These are phyloP conservation scores for Anthracocystis panici-leucophaei DNA, from an alignment of 1,284 basidiomycete genomes.

Conservation along the genomic window DNA sequence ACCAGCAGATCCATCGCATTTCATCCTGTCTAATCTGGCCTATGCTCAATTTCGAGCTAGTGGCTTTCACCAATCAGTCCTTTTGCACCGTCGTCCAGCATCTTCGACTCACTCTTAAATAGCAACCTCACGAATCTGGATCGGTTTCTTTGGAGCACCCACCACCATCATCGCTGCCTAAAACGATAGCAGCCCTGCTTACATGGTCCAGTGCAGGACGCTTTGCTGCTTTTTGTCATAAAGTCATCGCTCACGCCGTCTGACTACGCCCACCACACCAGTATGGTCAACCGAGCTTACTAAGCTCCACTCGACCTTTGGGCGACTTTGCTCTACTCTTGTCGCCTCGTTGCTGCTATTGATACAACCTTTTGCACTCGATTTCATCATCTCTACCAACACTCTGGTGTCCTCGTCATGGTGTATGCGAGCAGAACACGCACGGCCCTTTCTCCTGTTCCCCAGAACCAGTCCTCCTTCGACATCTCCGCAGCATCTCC, in stretches of 20 bases:
- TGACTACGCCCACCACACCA: constrained; percentile 1
- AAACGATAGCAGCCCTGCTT: background rate
- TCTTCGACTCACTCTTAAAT: background rate
- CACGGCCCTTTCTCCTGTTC: constrained; percentile 35
- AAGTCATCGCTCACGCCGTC: background rate
- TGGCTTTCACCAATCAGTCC: background rate
- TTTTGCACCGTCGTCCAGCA: background rate
- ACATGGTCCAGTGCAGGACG: background rate
- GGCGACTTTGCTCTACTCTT: background rate
- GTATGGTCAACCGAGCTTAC: constrained; percentile 11
- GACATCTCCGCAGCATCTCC: background rate
- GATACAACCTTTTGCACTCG: background rate
- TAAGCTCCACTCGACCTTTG: constrained; percentile 7
- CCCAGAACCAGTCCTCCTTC: constrained; percentile 22
- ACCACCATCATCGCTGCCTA: background rate
- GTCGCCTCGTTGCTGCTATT: background rate
- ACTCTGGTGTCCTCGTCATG: constrained; percentile 19
- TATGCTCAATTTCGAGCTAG: background rate
- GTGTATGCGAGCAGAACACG: constrained; percentile 32
- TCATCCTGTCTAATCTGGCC: background rate
- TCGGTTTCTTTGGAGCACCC: too few relatives aligned
- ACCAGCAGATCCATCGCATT: constrained; percentile 10
- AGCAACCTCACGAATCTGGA: too few relatives aligned
- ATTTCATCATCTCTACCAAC: background rate
- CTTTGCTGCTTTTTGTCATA: background rate